Evolutionary conservation across 306 rosid species (phyloP), one percentile per base, ranked within the genome.

Genomic region (Cicer bijugum): DNA sequence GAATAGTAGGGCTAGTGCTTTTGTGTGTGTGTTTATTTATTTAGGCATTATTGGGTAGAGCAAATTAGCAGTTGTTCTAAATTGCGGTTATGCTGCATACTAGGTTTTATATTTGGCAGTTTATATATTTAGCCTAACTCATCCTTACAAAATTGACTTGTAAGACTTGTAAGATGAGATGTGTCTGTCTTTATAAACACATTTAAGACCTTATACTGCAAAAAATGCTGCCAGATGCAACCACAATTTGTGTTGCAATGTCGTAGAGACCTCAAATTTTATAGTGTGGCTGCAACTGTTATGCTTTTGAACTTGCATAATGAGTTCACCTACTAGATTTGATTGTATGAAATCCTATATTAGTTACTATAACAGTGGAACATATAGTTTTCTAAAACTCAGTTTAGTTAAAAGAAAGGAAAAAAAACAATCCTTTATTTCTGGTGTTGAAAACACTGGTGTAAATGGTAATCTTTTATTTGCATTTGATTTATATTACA

Each of bases 311-410:
- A 28, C 35, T 28, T 28, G 44, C 19, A 10, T 47, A 40, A n/a
- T 12, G 52, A 52, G 46, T 16, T 20, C 57, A 51, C 40, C 16
- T 50, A 20, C 37, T 8, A 39, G 43, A 57, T 39, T 14, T 37
- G 53, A 81, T 46, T 62, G 19, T 20, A 11, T 51, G 48, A 43
- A 39, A 69, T 6, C 33, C 12, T 78, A 12, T 48, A 2, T 6
- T 56, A 14, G 61, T 69, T 53, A 4, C 20, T 15, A 50, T 61
- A 6, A 4, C 12, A 63, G 38, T 43, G 40, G 57, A 69, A 78
- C 19, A 37, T 42, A 57, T 47, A 6, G 60, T 68, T 74, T 52
- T 56, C 11, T 44, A 33, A 63, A 33, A 57, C 57, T 64, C 62
- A 6, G 52, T 69, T 69, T 63, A 50, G 61, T 57, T 67, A 39